Base-by-base conservation (phyloP, 257 asterid genomes). In the Asclepias syriaca region DNA sequence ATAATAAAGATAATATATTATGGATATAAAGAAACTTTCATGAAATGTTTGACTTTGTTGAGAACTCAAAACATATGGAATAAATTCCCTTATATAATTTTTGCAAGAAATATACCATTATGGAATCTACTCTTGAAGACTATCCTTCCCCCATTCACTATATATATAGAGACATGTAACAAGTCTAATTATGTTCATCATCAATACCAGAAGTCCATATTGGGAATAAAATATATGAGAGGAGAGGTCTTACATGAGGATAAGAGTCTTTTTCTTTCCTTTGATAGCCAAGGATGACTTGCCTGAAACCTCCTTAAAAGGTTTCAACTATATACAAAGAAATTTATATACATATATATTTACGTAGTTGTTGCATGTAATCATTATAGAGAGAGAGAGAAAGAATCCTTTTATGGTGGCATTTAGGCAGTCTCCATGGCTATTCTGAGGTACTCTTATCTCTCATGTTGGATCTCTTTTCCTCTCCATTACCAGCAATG, bases 361-460 rank as follows among this genome's bases (percentile, higher is more conserved):
- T 49, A 43, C 48, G 48, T 43, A 43, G 65, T 4, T 10, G 5
- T 58, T 12, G 39, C 22, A 58, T 24, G 65, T 24, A 58, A 21
- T 56, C 9, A 56, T 57, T 43, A 43, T 43, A 43, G 48, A 43
- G 48, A 43, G 48, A 43, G 48, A 43, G 48, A 43, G 12, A 43
- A 43, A 43, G 48, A 43, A 43, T 0, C 10, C 11, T 43, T 43
- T 43, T 43, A 0, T 43, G n/a, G 55, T 37, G 70, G 70, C 46
- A 8, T 66, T 22, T 43, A n/a, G 70, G 54, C 70, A 66, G 37
- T 39, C 34, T 66, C 70, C 70, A 40, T 66, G 70, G 70, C 70
- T 66, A 66, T 8, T 5, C 54, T 43, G 54, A 66, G 70, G 18
- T 10, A 22, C 70, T 39, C 55, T 66, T 66, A 60, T 60, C 66